These are phyloP conservation scores for Penicillium silybi DNA, from an alignment of 495 filamentous ascomycete genomes.

Conservation along the genomic window DNA sequence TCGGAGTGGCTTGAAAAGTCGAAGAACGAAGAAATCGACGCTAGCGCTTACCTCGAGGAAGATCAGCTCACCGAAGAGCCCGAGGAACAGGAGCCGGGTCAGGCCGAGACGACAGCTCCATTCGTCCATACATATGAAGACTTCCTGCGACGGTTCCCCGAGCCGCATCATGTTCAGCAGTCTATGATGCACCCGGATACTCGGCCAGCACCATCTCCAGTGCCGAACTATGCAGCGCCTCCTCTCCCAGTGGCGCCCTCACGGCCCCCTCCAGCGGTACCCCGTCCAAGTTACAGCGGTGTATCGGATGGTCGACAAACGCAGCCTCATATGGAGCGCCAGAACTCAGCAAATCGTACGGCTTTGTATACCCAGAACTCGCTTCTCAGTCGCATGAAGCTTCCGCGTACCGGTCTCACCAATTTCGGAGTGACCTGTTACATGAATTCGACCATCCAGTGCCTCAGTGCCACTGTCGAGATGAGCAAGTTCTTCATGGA, in stretches of 20 bases:
- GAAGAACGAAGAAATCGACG: slow-evolving; percentile 50
- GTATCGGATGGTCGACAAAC: slow-evolving; percentile 64
- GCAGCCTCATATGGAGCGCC: slow-evolving; percentile 47
- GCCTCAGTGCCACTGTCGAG: slow-evolving; percentile 68
- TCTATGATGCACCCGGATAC: slow-evolving; percentile 60
- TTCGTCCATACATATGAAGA: slow-evolving; percentile 63
- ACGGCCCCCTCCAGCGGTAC: slow-evolving; percentile 79
- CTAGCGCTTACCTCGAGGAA: slow-evolving; percentile 38
- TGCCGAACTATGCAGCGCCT: slow-evolving; percentile 37
- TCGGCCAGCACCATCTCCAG: slow-evolving; percentile 16
- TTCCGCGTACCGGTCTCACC: slow-evolving; percentile 67
- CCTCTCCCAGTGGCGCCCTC: slow-evolving; percentile 42
- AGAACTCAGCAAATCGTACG: slow-evolving; percentile 42
- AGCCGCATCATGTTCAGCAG: slow-evolving; percentile 63
- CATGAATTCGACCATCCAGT: slow-evolving; percentile 85
- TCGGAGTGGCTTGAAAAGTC: slow-evolving; percentile 58
- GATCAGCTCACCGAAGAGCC: slow-evolving; percentile 37
- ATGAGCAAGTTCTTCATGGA: slow-evolving; percentile 66
- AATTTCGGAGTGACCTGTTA: slow-evolving; percentile 87
- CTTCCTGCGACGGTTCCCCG: slow-evolving; percentile 79
- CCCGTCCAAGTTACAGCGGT: slow-evolving; percentile 83
- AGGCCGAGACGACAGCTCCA: slow-evolving; percentile 33
- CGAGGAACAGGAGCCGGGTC: slow-evolving; percentile 28
- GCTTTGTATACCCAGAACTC: slow-evolving; percentile 43
- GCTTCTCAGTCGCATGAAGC: slow-evolving; percentile 43